Base-by-base conservation (phyloP, 2,329 filamentous ascomycete genomes). In the Leptographium radiaticola region DNA sequence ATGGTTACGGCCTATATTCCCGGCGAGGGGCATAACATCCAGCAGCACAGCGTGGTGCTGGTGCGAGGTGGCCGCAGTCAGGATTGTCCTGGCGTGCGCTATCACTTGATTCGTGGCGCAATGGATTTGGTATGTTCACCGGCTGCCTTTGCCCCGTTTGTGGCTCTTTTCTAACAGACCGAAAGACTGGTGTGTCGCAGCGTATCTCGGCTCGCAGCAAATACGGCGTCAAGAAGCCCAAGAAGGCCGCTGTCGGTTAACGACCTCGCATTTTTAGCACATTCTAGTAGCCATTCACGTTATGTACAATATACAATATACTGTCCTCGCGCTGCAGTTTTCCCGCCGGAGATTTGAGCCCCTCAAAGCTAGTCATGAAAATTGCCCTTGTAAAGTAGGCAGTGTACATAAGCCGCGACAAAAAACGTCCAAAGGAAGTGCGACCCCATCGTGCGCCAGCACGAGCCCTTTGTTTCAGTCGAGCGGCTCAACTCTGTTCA, bases 221-320 rank as follows among this genome's bases (percentile, higher is more conserved):
- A 72, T 98, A 95, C 67, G 93, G 93, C 57, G 95, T 93, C 50
- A 98, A 98, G 83, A 97, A 96, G 75, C 91, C 93, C 0, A 97
- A 97, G 84, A 83, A 83, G 68, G 83, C 84, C 25, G 76, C 76
- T 0, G 74, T 80, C 40, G 73, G 76, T 58, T 65, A 61, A 33
- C 18, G 38, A 49, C 13, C 45, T 15, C 11, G 45, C 31, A 33
- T n/a, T 18, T n/a, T 12, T 10, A 12, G 20, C 11, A 39, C 13
- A 33, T 1, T 20, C 16, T 12, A 42, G 31, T 6, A 33, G 48
- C 13, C 25, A 31, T 30, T 15, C 39, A 42, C 31, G 31, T 31
- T 25, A 43, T 51, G 40, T 51, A 45, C 40, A 45, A 51, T 45
- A 43, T 51, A 51, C 49, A 15, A 33, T 44, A 11, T 9, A 44